Base-by-base conservation (phyloP, 768 basidiomycete genomes). In the Floccularia luteovirens region DNA sequence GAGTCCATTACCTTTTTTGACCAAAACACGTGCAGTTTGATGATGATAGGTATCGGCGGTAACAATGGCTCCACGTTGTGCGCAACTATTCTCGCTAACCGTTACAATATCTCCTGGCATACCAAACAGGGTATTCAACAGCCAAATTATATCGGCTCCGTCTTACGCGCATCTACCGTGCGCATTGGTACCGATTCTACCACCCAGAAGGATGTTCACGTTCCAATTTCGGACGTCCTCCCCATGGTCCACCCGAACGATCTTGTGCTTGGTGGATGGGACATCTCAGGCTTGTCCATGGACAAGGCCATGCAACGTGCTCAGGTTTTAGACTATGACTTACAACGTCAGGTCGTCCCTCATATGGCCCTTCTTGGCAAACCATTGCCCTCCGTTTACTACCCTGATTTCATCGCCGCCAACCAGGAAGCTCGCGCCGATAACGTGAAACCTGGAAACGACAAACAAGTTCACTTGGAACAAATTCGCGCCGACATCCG, bases 241-340 rank as follows among this genome's bases (percentile, higher is more conserved):
- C 93, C 93, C 35, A 96, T 94, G 90, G 91, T 93, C 35, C 92
- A 98, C 66, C 94, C 94, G 36, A 93, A 96, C 56, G 96, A 97
- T 63, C 82, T 97, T 54, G 89, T 96, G 49, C 77, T 98, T 47
- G 90, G 96, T 36, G 94, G 96, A 14, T 99, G 94, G 96, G 96
- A 99, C 55, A 98, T 99, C 55, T 96, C 92, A 31, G 75, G 82
- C 31, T 31, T 79, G 27, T 60, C 79, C 30, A 75, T 99, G 67
- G 92, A 97, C 62, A 74, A 82, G 62, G 91, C 96, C 11, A 96
- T 98, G 92, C 67, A 74, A 46, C 89, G 94, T 48, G 86, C 93
- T 36, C 72, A 89, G 57, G 96, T 98, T 41, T 78, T 98, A 39
- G 90, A 94, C 58, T 97, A 88, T 55, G 94, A 98, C 60, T 81